These are phyloP conservation scores for Crithidia thermophila DNA, from an alignment of 208 protist species.

Conservation along the genomic window DNA sequence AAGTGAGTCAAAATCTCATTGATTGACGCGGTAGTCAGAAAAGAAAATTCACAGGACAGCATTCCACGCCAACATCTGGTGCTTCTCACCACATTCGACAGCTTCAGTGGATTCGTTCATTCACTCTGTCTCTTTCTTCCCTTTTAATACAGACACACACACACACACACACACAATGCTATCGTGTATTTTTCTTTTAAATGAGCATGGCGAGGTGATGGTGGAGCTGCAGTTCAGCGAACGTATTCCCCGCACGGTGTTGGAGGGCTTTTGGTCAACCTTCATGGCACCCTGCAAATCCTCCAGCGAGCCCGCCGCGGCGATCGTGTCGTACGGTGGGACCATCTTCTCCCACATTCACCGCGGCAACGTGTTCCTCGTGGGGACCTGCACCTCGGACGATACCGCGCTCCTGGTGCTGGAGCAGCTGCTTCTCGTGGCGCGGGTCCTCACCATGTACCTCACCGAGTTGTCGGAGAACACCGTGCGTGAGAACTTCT, in stretches of 20 bases:
- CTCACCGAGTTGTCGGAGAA: conserved; percentile 78
- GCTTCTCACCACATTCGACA: too few species aligned
- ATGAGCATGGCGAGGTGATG: conserved; percentile 81
- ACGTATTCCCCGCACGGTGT: conserved; percentile 54
- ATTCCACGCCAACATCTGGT: neutral
- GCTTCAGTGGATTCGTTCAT: too few species aligned
- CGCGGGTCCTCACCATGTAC: conserved; percentile 70
- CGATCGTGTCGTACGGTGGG: conserved; percentile 59
- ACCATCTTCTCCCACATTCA: conserved; percentile 77
- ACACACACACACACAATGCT: conserved; percentile 49
- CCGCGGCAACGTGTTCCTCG: conserved; percentile 71
- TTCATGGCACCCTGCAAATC: conserved; percentile 44
- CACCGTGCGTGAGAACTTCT: conserved; percentile 90
- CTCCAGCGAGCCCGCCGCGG: conserved; percentile 41
- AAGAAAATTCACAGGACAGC: neutral
- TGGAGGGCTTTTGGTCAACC: conserved; percentile 82
- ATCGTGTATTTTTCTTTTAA: conserved; percentile 78
- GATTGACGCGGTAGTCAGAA: too few species aligned
- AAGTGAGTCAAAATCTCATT: too few species aligned
- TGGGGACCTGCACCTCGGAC: conserved; percentile 67
- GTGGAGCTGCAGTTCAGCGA: conserved; percentile 88
- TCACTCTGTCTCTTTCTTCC: neutral
- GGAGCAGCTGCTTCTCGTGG: conserved; percentile 74
- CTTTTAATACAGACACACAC: neutral
- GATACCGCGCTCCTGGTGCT: conserved; percentile 78